phyloP scores from a whole-genome alignment of 805 yeast species.

The Metschnikowia noctiluminum region DNA sequence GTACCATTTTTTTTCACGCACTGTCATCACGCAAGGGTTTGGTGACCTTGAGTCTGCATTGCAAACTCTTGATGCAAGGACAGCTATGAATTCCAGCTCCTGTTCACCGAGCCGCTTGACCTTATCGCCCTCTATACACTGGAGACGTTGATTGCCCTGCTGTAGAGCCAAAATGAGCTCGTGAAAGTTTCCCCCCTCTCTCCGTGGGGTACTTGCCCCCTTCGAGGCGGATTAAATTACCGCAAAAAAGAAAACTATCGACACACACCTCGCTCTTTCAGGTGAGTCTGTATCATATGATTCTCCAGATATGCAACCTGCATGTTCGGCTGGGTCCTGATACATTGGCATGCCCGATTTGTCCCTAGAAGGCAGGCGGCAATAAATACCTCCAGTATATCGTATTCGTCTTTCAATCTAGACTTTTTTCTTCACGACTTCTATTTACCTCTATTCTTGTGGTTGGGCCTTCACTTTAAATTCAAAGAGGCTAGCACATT shows the following conservation, averaged over 20 bases:
- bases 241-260: slow-evolving; percentile 6
- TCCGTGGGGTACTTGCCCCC: slow-evolving; percentile 1
- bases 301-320: slow-evolving; percentile 9
- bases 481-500: no score
- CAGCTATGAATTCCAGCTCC: not conserved
- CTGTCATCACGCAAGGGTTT: slow-evolving; percentile 9
- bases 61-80: not conserved
- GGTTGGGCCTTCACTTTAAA: not conserved
- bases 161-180: no score
- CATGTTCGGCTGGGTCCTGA: slow-evolving; percentile 3
- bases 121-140: not conserved
- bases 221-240: slow-evolving; percentile 2
- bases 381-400: slow-evolving; percentile 9
- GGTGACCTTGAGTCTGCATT: slow-evolving; percentile 2
- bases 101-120: not conserved
- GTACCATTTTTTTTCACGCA: not conserved
- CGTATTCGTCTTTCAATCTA: slow-evolving; percentile 1
- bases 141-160: no score
- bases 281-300: slow-evolving; percentile 8
- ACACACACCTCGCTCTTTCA: slow-evolving; percentile 5
- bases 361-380: not conserved
- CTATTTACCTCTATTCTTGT: not conserved
- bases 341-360: slow-evolving; percentile 10
- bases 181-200: not conserved
- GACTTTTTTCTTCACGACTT: not conserved